Base-by-base conservation (phyloP, 768 basidiomycete genomes). In the Pleurotus djamor region DNA sequence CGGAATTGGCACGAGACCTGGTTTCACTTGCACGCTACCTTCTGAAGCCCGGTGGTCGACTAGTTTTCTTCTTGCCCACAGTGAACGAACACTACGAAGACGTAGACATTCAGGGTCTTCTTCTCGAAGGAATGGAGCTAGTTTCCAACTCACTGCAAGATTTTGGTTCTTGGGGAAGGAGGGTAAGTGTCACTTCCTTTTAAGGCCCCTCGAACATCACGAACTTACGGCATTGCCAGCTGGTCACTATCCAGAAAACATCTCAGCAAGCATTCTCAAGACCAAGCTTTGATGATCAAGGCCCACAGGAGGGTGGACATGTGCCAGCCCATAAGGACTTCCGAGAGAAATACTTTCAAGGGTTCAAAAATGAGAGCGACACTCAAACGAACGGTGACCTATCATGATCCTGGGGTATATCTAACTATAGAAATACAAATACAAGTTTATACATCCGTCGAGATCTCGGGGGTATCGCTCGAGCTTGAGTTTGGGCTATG, bases 41-140 rank as follows among this genome's bases (percentile, higher is more conserved):
- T 32, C 81, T 99, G 33, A 92, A 86, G 62, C 92, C 92, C 0
- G 81, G 80, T 21, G 97, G 97, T 10, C 78, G 97, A 43, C 82
- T 99, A 13, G 96, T 99, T 3, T 98, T 97, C 75, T 98, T 98
- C 76, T 80, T 98, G 17, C 94, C 94, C 0, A 96, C 94, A 0
- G 91, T 96, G 17, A 92, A 85, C 10, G 95, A 96, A 49, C 90
- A 95, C 44, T 98, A 96, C 67, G 84, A 89, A 61, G 91, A 92
- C 64, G 75, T 97, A 1, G 97, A 99, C 67, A 77, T 98, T 7
- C 81, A 89, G 34, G 73, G 79, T 1, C 83, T 93, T 71, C 79
- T 94, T 4, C 92, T 90, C 64, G 86, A 87, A 21, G 96, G 95
- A 1, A 95, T 98, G 91, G 86, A 86, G 64, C 73, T 98, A 16